These are phyloP conservation scores for Leccinellum luteum DNA, from an alignment of 768 basidiomycete species.

Conservation along the genomic window DNA sequence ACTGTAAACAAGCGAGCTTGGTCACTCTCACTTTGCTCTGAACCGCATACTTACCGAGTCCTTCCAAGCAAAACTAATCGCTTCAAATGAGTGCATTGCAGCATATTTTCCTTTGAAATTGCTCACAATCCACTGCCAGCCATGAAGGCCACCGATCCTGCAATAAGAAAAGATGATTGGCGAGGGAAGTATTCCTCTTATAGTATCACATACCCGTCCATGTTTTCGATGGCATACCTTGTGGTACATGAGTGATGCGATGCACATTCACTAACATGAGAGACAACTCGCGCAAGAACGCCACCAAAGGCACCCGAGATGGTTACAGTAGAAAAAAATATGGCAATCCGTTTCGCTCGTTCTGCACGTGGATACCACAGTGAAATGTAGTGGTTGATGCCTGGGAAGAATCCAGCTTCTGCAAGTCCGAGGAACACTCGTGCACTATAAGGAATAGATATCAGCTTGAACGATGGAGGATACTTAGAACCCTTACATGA, in stretches of 20 bases:
- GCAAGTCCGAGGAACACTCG: conserved; percentile 45
- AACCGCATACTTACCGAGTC: conserved; percentile 15
- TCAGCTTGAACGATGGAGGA: background rate
- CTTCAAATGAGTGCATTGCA: conserved; percentile 6
- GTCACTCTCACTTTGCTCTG: background rate
- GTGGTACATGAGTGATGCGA: background rate
- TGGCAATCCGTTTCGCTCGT: conserved; percentile 54
- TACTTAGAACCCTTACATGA: conserved; percentile 25
- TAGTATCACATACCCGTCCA: conserved; percentile 32
- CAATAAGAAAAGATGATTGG: background rate
- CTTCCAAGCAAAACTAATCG: conserved; percentile 31
- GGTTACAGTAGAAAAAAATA: conserved; percentile 64
- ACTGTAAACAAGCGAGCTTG: conserved; percentile 11
- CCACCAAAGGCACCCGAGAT: conserved; percentile 54
- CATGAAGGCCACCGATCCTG: conserved; percentile 30
- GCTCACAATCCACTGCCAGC: conserved; percentile 40
- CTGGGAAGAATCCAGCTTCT: conserved; percentile 46
- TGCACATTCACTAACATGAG: background rate
- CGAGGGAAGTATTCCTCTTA: background rate
- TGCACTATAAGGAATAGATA: conserved; percentile 21
- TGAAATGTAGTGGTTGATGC: conserved; percentile 45
- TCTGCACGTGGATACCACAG: conserved; percentile 61
- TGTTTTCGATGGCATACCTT: conserved; percentile 35
- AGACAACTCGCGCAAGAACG: conserved; percentile 38
- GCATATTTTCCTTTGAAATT: background rate